Conservation (phyloP, 805 yeast genomes). For the Jamesozyma hellenica region DNA sequence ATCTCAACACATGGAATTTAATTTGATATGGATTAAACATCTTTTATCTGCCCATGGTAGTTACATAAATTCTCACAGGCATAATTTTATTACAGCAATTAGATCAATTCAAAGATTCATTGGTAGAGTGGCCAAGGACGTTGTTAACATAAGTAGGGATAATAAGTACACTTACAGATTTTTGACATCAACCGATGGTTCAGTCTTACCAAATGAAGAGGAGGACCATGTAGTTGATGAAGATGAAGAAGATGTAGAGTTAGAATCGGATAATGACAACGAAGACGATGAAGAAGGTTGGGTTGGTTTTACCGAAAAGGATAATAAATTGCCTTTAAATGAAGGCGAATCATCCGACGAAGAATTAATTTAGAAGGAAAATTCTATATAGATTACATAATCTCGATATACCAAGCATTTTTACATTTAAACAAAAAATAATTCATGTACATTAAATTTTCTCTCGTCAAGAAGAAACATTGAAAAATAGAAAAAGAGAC, state of each 20-base stretch:
- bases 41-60: slow-evolving; percentile 67
- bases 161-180: slow-evolving; percentile 49
- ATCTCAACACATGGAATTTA: slow-evolving; percentile 77
- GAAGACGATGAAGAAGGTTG: slow-evolving; percentile 33
- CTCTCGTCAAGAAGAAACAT: too few relatives aligned
- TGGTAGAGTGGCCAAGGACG: slow-evolving; percentile 63
- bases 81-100: slow-evolving; percentile 51
- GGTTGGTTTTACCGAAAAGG: slow-evolving; percentile 26
- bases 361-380: slow-evolving; percentile 11
- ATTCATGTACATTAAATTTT: background rate
- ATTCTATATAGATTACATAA: background rate
- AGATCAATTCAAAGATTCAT: slow-evolving; percentile 69
- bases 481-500: too few relatives aligned
- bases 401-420: too few relatives aligned
- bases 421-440: too few relatives aligned
- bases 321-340: slow-evolving; percentile 16
- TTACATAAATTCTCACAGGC: slow-evolving; percentile 53
- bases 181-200: slow-evolving; percentile 32
- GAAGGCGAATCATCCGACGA: slow-evolving; percentile 25
- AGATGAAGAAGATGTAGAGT: slow-evolving; percentile 18
- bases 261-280: slow-evolving; percentile 15
- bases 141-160: slow-evolving; percentile 43
- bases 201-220: slow-evolving; percentile 21
- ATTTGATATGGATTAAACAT: slow-evolving; percentile 68
- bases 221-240: slow-evolving; percentile 15